Conservation (phyloP, 257 asterid species). For the Eucommia ulmoides region DNA sequence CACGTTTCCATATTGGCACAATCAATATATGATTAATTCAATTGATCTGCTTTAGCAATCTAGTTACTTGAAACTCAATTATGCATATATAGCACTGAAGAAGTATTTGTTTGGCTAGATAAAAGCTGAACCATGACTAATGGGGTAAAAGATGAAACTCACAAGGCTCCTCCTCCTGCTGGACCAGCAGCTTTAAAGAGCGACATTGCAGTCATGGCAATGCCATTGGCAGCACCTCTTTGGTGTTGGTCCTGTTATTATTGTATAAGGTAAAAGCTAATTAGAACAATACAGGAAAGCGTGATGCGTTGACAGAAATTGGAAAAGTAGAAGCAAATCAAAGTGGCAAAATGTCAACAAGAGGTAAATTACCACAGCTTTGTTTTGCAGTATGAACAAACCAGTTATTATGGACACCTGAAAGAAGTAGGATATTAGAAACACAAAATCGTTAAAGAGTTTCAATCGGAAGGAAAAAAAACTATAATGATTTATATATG, state of each 20-base stretch:
- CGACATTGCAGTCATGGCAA: slow-evolving; percentile 85
- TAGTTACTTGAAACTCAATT: too few relatives aligned
- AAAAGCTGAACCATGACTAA: too few relatives aligned
- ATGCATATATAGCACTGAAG: too few relatives aligned
- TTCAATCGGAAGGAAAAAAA: too few relatives aligned
- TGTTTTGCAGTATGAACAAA: slow-evolving; percentile 63
- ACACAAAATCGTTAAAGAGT: too few relatives aligned
- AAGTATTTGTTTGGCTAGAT: too few relatives aligned
- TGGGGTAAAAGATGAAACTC: slow-evolving; percentile 29
- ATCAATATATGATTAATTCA: too few relatives aligned
- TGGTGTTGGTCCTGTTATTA: slow-evolving; percentile 51
- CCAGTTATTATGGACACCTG: slow-evolving; percentile 70
- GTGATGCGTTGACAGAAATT: neutral
- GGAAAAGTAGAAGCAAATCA: neutral
- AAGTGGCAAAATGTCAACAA: neutral
- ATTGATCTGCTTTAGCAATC: too few relatives aligned
- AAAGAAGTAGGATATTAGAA: too few relatives aligned
- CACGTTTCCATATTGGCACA: too few relatives aligned
- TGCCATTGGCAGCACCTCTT: slow-evolving; percentile 82
- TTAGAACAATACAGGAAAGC: neutral
- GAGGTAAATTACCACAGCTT: slow-evolving; percentile 52
- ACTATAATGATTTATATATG: neutral
- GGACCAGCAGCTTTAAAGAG: slow-evolving; percentile 73
- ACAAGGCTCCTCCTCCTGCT: slow-evolving; percentile 81
- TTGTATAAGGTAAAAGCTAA: neutral